These are phyloP conservation scores for Scutellaria galericulata DNA, from an alignment of 257 asterid species.

Conservation along the genomic window DNA sequence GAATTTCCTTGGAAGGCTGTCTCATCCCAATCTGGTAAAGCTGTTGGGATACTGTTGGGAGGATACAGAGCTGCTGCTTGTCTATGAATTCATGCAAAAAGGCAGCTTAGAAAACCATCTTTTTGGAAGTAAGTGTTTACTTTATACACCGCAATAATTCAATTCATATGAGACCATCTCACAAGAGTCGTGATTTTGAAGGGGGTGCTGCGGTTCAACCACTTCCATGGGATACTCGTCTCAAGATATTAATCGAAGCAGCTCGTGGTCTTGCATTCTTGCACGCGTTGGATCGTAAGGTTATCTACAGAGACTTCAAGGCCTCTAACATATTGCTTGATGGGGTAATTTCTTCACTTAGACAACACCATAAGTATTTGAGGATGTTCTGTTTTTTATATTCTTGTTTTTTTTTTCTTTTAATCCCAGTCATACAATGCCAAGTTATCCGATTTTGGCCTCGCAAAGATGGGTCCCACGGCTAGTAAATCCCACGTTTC, in stretches of 20 bases:
- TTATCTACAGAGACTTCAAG: slow-evolving; percentile 81
- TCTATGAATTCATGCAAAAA: slow-evolving; percentile 84
- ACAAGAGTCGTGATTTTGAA: slow-evolving; percentile 8
- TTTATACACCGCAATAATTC: too few species aligned
- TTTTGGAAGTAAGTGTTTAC: slow-evolving; percentile 65
- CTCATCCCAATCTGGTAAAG: slow-evolving; percentile 83
- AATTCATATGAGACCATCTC: too few species aligned
- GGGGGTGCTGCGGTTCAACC: slow-evolving; percentile 82
- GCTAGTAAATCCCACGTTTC: slow-evolving; percentile 71
- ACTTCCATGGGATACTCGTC: slow-evolving; percentile 74
- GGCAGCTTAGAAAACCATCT: slow-evolving; percentile 96
- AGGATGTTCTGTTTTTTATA: slow-evolving; percentile 11
- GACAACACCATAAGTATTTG: not conserved
- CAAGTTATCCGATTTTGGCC: slow-evolving; percentile 75
- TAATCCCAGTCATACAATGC: slow-evolving; percentile 62
- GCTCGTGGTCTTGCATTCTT: slow-evolving; percentile 76
- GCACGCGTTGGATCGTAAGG: slow-evolving; percentile 61
- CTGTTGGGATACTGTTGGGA: slow-evolving; percentile 87
- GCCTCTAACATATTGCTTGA: slow-evolving; percentile 83
- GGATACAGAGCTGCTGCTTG: slow-evolving; percentile 69
- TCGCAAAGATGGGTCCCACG: slow-evolving; percentile 71
- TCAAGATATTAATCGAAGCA: slow-evolving; percentile 65
- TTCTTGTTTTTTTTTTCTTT: not conserved
- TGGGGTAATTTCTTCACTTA: slow-evolving; percentile 45
- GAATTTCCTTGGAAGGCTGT: slow-evolving; percentile 76